Evolutionary conservation across 2,329 filamentous ascomycete genomes (phyloP), one percentile per base, ranked within the genome.

Genomic region (Fusarium sterilihyphosum): DNA sequence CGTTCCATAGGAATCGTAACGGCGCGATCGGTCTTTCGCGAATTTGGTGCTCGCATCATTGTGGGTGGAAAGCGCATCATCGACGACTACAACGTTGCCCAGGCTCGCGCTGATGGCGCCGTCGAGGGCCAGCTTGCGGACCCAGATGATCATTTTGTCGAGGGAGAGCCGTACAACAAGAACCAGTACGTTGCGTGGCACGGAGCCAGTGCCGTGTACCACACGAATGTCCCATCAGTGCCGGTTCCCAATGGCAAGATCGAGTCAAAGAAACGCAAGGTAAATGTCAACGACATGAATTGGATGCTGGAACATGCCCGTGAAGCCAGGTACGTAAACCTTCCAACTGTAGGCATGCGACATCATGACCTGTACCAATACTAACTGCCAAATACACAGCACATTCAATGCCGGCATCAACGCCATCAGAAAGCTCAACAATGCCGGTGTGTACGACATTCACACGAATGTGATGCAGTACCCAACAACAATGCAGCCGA

Each of bases 161-260:
- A 89, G 14, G 93, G 92, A 44, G 93, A 97, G 81, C 88, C 92
- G n/a, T 99, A 99, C 87, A 98, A 99, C 87, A 95, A 96, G 85
- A 99, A 99, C 81, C 95, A 98, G 82, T 99, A 98, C 80, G 96
- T 99, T 35, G 96, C 96, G 35, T 99, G 96, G 96, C 95, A 98
- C 81, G 96, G 96, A 57, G 96, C 96, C 54, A 98, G 96, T 82
- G 92, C 94, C 44, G 96, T 99, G 31, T 99, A 99, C 81, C 95
- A 98, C 81, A 94, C 93, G 18, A 92, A 91, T 65, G 90, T 88
- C 4, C 94, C 94, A 3, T 91, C 92, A 29, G 91, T 94, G n/a
- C 94, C 94, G 6, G 86, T 92, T 66, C 91, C 91, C 38, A 91
- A 87, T 69, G 93, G 93, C 65, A 97, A 97, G 83, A 87, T 91